A percentile compares a stretch with the other conserved stretches of the same genome.
Evolutionary conservation across 345 rosid species (phyloP).

Genomic region (Gossypium raimondii): DNA sequence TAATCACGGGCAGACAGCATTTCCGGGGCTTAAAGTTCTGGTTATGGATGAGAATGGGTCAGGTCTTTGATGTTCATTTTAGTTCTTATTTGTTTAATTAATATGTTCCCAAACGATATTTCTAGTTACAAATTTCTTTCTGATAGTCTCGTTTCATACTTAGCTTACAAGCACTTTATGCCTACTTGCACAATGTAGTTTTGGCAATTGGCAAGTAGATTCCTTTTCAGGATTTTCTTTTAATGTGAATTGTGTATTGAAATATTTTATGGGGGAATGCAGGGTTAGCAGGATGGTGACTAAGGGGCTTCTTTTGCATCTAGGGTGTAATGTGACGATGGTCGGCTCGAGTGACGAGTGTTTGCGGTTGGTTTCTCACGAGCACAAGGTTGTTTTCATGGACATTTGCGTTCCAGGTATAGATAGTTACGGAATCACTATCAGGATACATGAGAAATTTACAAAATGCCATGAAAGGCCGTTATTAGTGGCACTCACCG

Average conservation of each 20-base stretch:
- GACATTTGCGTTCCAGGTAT: conserved; percentile 48
- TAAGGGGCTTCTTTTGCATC: conserved; percentile 72
- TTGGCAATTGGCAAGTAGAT: not conserved
- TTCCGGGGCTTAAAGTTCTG: conserved; percentile 88
- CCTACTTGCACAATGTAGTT: not conserved
- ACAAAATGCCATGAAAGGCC: conserved; percentile 71
- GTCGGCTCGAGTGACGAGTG: conserved; percentile 75
- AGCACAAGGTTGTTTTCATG: conserved; percentile 82
- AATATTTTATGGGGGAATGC: conserved; percentile 18
- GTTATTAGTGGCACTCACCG: conserved; percentile 73
- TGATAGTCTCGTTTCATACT: not conserved
- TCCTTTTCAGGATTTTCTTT: not conserved
- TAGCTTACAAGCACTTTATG: not conserved
- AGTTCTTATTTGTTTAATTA: not conserved
- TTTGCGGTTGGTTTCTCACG: conserved; percentile 51
- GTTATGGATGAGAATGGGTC: conserved; percentile 91
- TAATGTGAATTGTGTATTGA: not conserved
- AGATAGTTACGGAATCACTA: conserved; percentile 60
- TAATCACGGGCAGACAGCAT: conserved; percentile 46
- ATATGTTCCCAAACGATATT: not conserved
- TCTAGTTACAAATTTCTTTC: not conserved
- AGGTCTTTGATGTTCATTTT: conserved; percentile 23
- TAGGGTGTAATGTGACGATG: conserved; percentile 81
- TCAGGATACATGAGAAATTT: conserved; percentile 56
- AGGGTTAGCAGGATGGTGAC: conserved; percentile 88